Evolutionary conservation across 805 yeast species (phyloP), one percentile per base, ranked within the genome.

Genomic region (Metschnikowia cerradonensis): DNA sequence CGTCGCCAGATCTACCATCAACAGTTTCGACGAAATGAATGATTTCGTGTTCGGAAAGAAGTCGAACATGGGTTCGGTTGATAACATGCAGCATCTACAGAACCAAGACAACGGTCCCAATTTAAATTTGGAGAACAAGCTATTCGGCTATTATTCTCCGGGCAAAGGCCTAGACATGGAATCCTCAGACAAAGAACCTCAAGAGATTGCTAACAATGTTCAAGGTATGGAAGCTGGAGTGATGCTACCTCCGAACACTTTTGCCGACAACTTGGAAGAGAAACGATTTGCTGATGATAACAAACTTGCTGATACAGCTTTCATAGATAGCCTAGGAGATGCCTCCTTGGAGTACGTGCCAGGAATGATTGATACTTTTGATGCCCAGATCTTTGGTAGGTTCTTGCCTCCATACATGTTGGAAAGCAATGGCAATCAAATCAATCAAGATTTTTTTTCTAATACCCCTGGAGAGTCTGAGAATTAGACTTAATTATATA

Each of bases 341-440:
- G 43, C 51, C 5, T 51, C 55, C 14, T 58, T 65, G 38, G 67
- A 71, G 48, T 87, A 88, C 59, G 76, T 87, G 53, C 89, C 94
- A 1, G 94, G 96, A 4, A 84, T 88, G 40, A 86, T 90, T 75
- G 96, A 90, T 64, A 87, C 85, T 57, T 67, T 90, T 43, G 97
- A 90, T 64, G 81, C 88, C 61, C 91, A 88, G 61, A 77, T 90
- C 17, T 90, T 90, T 72, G 97, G 96, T 1, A 71, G 88, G 37
- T 84, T 86, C 55, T 63, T 88, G 45, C 96, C 96, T 2, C 94
- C 96, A 3, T 88, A 87, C 63, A 88, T 88, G 95, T 73, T 83
- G 44, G 75, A 71, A 49, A 52, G 53, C n/a, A 52, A 50, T 52
- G 41, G 51, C 34, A 51, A 50, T 41, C 52, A 39, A 44, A 45